A percentile compares a stretch with the other conserved stretches of the same genome.
These are phyloP conservation scores for Sarocladium strictum DNA, from an alignment of 2,329 filamentous ascomycete species.

Conservation along the genomic window DNA sequence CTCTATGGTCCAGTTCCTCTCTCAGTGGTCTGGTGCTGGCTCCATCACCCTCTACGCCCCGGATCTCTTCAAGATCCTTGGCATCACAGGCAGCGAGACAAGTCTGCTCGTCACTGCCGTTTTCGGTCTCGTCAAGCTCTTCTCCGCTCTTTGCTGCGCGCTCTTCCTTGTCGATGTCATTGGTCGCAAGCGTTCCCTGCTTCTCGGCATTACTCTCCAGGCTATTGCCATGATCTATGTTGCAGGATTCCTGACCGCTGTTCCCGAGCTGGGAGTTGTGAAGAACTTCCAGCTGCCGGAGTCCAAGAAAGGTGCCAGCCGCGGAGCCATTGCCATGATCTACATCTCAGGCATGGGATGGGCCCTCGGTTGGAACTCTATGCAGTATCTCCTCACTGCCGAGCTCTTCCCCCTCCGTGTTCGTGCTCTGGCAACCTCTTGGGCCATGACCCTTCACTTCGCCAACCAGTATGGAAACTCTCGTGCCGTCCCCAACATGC, in stretches of 20 bases:
- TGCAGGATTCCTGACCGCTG: conserved; percentile 18
- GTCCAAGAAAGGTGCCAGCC: background rate
- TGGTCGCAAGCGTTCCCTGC: conserved; percentile 22
- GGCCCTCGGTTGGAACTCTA: conserved; percentile 16
- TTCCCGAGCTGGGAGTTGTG: conserved; percentile 12
- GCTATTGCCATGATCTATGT: conserved; percentile 22
- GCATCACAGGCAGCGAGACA: conserved; percentile 13
- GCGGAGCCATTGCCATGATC: conserved; percentile 13
- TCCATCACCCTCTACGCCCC: conserved; percentile 17
- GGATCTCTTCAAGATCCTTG: conserved; percentile 17
- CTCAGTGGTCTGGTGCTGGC: conserved; percentile 15
- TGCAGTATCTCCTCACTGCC: conserved; percentile 17
- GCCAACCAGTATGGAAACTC: conserved; percentile 16
- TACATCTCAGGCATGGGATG: conserved; percentile 17
- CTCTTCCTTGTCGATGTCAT: conserved; percentile 26
- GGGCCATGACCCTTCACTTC: conserved; percentile 16
- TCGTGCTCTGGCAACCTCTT: conserved; percentile 16
- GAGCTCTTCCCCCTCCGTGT: conserved; percentile 19
- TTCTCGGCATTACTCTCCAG: conserved; percentile 18
- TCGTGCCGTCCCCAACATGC: conserved; percentile 16
- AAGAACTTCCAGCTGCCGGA: conserved; percentile 13
- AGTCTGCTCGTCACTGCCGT: conserved; percentile 20
- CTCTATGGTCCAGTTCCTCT: conserved; percentile 16
- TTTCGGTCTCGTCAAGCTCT: conserved; percentile 19
- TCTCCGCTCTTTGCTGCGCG: conserved; percentile 18